Evolutionary conservation across 805 yeast species (phyloP).

Genomic region (Ogataea nitratoaversa): DNA sequence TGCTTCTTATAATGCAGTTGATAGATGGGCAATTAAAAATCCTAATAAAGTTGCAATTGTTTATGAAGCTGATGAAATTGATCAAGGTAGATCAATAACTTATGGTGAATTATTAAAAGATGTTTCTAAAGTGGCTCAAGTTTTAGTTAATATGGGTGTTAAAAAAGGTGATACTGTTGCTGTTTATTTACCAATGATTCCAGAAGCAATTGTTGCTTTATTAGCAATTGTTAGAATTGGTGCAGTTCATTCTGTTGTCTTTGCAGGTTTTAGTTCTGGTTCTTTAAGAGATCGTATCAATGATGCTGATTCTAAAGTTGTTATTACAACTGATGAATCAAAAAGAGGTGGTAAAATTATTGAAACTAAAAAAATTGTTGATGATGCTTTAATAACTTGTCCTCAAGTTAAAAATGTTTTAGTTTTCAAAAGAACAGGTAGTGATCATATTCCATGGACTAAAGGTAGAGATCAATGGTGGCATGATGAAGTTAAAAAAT

Average conservation of each 20-base stretch:
- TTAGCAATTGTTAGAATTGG: conserved; percentile 91
- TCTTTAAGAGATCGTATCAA: conserved; percentile 86
- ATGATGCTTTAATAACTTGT: conserved; percentile 80
- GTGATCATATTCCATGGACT: conserved; percentile 63
- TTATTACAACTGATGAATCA: conserved; percentile 93
- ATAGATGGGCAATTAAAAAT: conserved; percentile 84
- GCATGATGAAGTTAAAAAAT: conserved; percentile 83
- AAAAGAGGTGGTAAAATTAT: conserved; percentile 94
- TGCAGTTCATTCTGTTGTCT: conserved; percentile 92
- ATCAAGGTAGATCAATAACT: conserved; percentile 67
- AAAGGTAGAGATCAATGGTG: conserved; percentile 90
- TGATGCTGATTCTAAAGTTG: conserved; percentile 81
- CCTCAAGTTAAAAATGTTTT: conserved; percentile 77
- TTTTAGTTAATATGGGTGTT: conserved; percentile 75
- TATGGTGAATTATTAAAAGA: conserved; percentile 82
- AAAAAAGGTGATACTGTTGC: conserved; percentile 95
- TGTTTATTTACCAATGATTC: conserved; percentile 95
- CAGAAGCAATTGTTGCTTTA: conserved; percentile 92
- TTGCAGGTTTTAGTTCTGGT: conserved; percentile 95
- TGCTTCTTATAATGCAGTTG: conserved; percentile 91
- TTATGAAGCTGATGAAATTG: conserved; percentile 91
- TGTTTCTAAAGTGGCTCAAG: conserved; percentile 83
- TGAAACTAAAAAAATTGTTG: conserved; percentile 89
- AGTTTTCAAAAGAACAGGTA: conserved; percentile 86
- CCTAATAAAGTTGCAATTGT: conserved; percentile 84